These are phyloP conservation scores for Candida stauntonica DNA, from an alignment of 805 yeast species.

Conservation along the genomic window DNA sequence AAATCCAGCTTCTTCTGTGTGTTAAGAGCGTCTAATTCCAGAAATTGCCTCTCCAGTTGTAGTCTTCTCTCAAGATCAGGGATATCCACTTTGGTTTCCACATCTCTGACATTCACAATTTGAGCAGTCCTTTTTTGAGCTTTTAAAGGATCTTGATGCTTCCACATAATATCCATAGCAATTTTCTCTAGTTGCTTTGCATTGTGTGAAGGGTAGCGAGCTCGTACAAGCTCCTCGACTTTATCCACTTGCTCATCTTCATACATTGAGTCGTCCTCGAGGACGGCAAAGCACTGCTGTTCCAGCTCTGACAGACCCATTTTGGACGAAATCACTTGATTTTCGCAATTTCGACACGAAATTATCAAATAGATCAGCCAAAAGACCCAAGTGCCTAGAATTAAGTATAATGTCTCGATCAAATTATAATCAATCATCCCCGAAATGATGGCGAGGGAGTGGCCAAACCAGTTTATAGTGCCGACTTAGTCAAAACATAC, in stretches of 20 bases:
- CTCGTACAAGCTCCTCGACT: slow-evolving; percentile 32
- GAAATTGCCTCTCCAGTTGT: slow-evolving; percentile 23
- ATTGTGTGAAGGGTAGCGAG: slow-evolving; percentile 15
- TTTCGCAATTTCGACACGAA: too few relatives aligned
- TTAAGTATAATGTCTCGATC: too few relatives aligned
- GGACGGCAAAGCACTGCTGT: slow-evolving; percentile 28
- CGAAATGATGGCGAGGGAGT: not conserved
- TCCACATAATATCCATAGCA: slow-evolving; percentile 38
- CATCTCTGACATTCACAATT: slow-evolving; percentile 22
- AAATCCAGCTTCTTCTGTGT: not conserved
- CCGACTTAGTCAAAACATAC: too few relatives aligned
- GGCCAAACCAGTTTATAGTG: not conserved
- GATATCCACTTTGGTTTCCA: slow-evolving; percentile 19
- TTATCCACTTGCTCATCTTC: slow-evolving; percentile 39
- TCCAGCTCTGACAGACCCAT: slow-evolving; percentile 18
- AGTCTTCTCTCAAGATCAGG: slow-evolving; percentile 26
- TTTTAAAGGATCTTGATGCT: slow-evolving; percentile 32
- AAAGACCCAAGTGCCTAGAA: too few relatives aligned
- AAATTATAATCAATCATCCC: too few relatives aligned
- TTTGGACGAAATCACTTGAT: too few relatives aligned
- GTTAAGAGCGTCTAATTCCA: slow-evolving; percentile 16
- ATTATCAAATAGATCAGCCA: too few relatives aligned
- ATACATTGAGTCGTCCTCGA: slow-evolving; percentile 27
- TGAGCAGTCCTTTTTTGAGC: slow-evolving; percentile 11
- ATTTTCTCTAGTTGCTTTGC: slow-evolving; percentile 30